Conservation (phyloP, 306 rosid species). For the Rosa rugosa region DNA sequence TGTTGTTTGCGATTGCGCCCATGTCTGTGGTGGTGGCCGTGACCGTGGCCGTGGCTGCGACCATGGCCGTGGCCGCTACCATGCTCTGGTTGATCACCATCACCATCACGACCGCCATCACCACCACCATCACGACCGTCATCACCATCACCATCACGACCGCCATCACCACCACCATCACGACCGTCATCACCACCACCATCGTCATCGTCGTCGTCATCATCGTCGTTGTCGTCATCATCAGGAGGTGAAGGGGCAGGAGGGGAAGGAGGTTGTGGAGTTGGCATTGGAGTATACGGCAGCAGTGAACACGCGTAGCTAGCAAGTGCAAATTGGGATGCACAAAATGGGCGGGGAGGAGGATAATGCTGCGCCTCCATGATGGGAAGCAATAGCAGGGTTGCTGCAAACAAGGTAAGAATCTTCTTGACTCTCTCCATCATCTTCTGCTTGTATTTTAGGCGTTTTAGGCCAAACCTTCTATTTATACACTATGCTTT, state of each 20-base stretch:
- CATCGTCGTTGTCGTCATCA: neutral
- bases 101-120: neutral
- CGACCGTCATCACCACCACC: neutral
- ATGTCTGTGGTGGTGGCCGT: neutral
- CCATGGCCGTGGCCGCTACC: neutral
- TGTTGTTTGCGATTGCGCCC: neutral
- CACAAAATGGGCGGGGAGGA: slow-evolving; percentile 55
- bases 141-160: neutral
- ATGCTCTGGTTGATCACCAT: neutral
- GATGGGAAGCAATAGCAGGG: slow-evolving; percentile 31
- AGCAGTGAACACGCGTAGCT: slow-evolving; percentile 65
- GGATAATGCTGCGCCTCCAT: slow-evolving; percentile 30
- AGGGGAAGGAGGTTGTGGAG: slow-evolving; percentile 31
- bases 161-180: neutral
- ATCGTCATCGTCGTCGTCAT: neutral
- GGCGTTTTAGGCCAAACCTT: slow-evolving; percentile 18
- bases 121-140: neutral
- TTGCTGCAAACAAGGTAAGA: slow-evolving; percentile 27
- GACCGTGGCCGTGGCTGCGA: neutral
- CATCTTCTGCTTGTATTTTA: slow-evolving; percentile 18
- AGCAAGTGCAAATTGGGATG: slow-evolving; percentile 64
- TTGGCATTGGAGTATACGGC: slow-evolving; percentile 38
- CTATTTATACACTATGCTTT: slow-evolving; percentile 41
- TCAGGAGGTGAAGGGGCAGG: slow-evolving; percentile 24
- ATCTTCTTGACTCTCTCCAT: slow-evolving; percentile 39